Evolutionary conservation across 352 stramenopile genomes (phyloP), one percentile per base, ranked within the genome.

Genomic region (Phytophthora megakarya): DNA sequence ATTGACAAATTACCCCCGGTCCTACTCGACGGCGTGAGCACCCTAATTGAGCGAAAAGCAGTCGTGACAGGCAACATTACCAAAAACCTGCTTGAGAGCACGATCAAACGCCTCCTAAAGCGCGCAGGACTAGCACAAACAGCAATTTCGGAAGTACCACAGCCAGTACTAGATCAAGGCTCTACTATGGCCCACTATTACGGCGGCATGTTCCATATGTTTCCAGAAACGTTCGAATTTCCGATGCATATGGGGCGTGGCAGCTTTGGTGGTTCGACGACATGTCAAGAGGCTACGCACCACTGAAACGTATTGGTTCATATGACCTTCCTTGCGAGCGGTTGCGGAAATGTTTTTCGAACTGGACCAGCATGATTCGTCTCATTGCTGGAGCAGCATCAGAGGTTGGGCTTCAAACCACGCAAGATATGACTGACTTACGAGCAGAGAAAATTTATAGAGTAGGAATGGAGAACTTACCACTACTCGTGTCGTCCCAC

Each of bases 1-100:
- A 59, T 65, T 18, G 46, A 59, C 21, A 59, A 65, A 26, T 8
- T 65, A 9, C 46, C 57, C 2, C 46, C 57, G 3, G 57, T 65
- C 5, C 47, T 51, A n/a, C 18, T 58, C 2, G 22, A 59, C 5
- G 47, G 40, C 0, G 59, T 59, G 18, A 47, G 37, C 16, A 1
- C 16, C 0, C 28, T 59, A 33, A 58, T 59, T 25, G 40, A 58
- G n/a, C 30, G 4, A 0, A 65, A 65, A 15, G 39, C 39, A 0
- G 32, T 59, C 26, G 39, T 39, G 9, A 32, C 47, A 3, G 47
- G 57, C 18, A 65, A 65, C 19, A 65, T 53, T 13, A 65, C 46
- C 6, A 22, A 37, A 25, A 32, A 51, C 15, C 3, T 47, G 10
- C 33, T 63, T 4, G 33, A 54, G 13, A 47, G 8, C 12, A 63